A percentile compares a stretch with the other conserved stretches of the same genome.
These are phyloP conservation scores for Linum usitatissimum DNA, from an alignment of 345 rosid species.

Conservation along the genomic window DNA sequence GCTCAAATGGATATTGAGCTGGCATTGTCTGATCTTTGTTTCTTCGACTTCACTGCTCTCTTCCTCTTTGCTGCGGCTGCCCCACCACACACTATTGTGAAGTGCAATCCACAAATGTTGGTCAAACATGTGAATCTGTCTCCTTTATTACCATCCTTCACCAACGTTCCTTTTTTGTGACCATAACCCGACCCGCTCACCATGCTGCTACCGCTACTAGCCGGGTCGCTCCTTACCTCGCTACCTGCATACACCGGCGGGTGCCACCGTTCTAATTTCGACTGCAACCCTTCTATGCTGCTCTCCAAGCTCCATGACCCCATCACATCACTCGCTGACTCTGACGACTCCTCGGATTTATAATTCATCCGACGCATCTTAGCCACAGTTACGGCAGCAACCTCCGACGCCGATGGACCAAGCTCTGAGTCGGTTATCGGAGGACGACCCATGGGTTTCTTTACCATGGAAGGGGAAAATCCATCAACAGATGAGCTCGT, in stretches of 20 bases:
- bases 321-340: slow-evolving; percentile 39
- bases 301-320: slow-evolving; percentile 52
- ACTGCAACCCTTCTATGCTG: slow-evolving; percentile 62
- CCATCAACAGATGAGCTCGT: background rate
- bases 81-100: background rate
- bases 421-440: slow-evolving; percentile 53
- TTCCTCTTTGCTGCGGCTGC: background rate
- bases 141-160: background rate
- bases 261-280: slow-evolving; percentile 77
- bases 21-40: background rate
- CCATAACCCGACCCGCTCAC: slow-evolving; percentile 20
- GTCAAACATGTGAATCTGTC: background rate
- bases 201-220: slow-evolving; percentile 11
- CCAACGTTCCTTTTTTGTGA: slow-evolving; percentile 15
- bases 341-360: slow-evolving; percentile 15
- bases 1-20: background rate
- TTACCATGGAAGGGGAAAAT: background rate
- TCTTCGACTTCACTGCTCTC: background rate
- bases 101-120: background rate
- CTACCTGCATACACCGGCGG: slow-evolving; percentile 53
- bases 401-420: slow-evolving; percentile 87
- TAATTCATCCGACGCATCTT: slow-evolving; percentile 19
- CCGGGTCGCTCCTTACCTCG: slow-evolving; percentile 23
- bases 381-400: slow-evolving; percentile 45
- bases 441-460: slow-evolving; percentile 7